Evolutionary conservation across 805 yeast genomes (phyloP).

Genomic region (Pichia rugopelliculosa): DNA sequence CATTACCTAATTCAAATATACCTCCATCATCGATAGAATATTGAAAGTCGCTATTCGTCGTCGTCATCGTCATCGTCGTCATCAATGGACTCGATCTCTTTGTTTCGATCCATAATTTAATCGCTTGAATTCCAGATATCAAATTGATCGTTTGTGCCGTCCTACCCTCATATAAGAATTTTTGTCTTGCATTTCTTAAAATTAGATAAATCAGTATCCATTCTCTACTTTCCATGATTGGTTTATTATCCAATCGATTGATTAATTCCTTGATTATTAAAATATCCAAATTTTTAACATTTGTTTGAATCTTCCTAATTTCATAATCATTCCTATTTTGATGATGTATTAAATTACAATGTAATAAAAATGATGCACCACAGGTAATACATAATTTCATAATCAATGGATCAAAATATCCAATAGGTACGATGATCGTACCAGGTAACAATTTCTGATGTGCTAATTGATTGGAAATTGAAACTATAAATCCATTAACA

Average conservation of each 20-base stretch:
- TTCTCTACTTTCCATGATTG: conserved; percentile 28
- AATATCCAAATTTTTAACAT: conserved; percentile 6
- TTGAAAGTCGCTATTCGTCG: too few species aligned
- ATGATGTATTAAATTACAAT: conserved; percentile 15
- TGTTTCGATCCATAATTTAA: conserved; percentile 23
- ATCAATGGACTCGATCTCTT: conserved; percentile 4
- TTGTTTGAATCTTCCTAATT: background rate
- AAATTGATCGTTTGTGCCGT: conserved; percentile 30
- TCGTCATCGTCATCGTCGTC: too few species aligned
- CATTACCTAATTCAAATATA: background rate
- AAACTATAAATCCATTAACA: conserved; percentile 33
- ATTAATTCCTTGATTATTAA: conserved; percentile 13
- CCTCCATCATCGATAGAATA: background rate
- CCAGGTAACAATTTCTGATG: conserved; percentile 35
- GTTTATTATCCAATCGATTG: conserved; percentile 18
- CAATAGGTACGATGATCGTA: conserved; percentile 33
- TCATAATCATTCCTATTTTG: conserved; percentile 16
- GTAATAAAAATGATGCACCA: conserved; percentile 31
- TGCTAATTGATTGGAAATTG: conserved; percentile 36
- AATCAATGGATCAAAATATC: conserved; percentile 25
- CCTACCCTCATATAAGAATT: conserved; percentile 25
- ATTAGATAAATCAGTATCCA: conserved; percentile 37
- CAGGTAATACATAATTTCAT: conserved; percentile 32
- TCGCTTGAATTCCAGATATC: conserved; percentile 31
- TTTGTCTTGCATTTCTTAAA: conserved; percentile 33